Percentiles rank a stretch among this genome's conserved stretches.
Evolutionary conservation across 805 yeast species (phyloP).

Genomic region (Metschnikowia lochheadii): DNA sequence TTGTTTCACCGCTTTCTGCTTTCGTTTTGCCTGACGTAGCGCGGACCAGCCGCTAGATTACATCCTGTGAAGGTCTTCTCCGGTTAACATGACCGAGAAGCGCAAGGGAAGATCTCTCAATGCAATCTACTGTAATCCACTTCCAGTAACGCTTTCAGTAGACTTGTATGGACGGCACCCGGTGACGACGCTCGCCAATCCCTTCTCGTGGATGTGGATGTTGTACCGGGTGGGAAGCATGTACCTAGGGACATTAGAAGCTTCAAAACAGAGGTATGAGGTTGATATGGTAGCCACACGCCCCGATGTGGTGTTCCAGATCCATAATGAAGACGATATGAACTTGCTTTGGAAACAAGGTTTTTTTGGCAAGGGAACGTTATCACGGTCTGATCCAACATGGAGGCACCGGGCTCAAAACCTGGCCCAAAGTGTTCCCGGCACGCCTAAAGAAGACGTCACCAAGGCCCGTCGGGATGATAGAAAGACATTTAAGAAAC

Average conservation of each 20-base stretch:
- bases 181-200: constrained; percentile 57
- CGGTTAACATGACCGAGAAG: constrained; percentile 25
- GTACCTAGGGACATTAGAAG: constrained; percentile 23
- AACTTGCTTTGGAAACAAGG: constrained; percentile 72
- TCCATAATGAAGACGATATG: constrained; percentile 46
- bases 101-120: constrained; percentile 29
- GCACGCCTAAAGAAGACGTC: constrained; percentile 61
- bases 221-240: constrained; percentile 28
- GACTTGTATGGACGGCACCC: constrained; percentile 45
- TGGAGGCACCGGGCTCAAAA: constrained; percentile 66
- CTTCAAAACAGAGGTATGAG: constrained; percentile 12
- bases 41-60: background rate
- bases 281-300: constrained; percentile 19
- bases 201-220: constrained; percentile 57
- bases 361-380: constrained; percentile 88
- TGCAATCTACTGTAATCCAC: constrained; percentile 41
- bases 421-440: background rate
- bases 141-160: constrained; percentile 49
- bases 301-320: constrained; percentile 32
- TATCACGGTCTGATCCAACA: constrained; percentile 89
- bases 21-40: too few relatives aligned
- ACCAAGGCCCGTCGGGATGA: constrained; percentile 69
- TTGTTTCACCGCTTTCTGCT: too few relatives aligned
- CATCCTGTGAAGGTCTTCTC: constrained; percentile 4
- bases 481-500: constrained; percentile 65